phyloP scores from a whole-genome alignment of 2,329 filamentous ascomycete species.

The Fusarium brachygibbosum region DNA sequence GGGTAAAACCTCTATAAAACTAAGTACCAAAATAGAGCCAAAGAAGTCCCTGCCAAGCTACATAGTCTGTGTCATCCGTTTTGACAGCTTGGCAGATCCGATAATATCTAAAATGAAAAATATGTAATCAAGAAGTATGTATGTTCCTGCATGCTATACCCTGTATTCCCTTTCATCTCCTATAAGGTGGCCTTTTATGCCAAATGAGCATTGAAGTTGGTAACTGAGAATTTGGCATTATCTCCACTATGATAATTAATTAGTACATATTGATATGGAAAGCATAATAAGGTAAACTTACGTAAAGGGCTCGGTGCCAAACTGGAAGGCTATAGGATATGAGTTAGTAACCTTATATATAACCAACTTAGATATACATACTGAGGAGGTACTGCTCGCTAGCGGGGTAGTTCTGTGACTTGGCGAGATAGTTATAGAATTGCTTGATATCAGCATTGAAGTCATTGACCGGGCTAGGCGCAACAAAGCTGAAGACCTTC shows the following conservation, averaged over 20 bases:
- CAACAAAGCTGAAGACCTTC: slow-evolving; percentile 29
- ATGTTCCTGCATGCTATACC: accelerated
- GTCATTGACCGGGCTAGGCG: slow-evolving; percentile 7
- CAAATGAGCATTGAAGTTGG: slow-evolving; percentile 20
- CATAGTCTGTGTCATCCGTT: too few relatives aligned
- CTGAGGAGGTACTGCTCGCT: slow-evolving; percentile 21
- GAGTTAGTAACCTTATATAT: neutral
- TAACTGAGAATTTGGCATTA: slow-evolving; percentile 6
- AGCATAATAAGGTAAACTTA: neutral
- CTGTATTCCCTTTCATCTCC: accelerated
- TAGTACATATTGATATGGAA: neutral
- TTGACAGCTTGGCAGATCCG: too few relatives aligned
- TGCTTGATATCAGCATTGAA: slow-evolving; percentile 29
- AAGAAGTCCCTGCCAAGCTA: too few relatives aligned
- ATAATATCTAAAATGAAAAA: neutral
- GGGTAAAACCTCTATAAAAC: too few relatives aligned
- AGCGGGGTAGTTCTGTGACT: slow-evolving; percentile 6
- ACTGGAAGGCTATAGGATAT: slow-evolving; percentile 7
- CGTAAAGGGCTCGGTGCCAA: slow-evolving; percentile 22
- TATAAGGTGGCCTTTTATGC: neutral
- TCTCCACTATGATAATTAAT: neutral
- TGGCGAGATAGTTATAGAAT: slow-evolving; percentile 18
- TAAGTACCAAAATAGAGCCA: too few relatives aligned
- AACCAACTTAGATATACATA: neutral
- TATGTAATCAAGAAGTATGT: slow-evolving; percentile 4